These are phyloP conservation scores for Salinomyces thailandicus DNA, from an alignment of 2,329 filamentous ascomycete genomes.

Conservation along the genomic window DNA sequence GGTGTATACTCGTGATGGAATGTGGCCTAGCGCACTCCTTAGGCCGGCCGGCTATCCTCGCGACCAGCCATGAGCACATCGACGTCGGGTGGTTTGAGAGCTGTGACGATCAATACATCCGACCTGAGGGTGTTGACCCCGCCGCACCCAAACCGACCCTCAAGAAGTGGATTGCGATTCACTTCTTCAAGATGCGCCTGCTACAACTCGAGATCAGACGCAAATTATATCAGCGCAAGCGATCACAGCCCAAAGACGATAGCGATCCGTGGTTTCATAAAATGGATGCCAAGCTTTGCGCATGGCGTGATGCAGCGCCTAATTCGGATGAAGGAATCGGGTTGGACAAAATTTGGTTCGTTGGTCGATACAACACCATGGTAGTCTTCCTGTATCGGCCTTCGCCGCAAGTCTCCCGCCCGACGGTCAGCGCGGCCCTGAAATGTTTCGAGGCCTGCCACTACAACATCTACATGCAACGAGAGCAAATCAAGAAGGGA, in stretches of 20 bases:
- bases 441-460: conserved; percentile 75
- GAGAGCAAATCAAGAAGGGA: conserved; percentile 64
- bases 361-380: conserved; percentile 72
- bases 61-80: conserved; percentile 69
- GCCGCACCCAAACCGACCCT: conserved; percentile 56
- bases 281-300: conserved; percentile 67
- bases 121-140: conserved; percentile 59
- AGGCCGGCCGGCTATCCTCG: conserved; percentile 76
- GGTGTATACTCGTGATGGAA: conserved; percentile 83
- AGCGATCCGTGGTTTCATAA: conserved; percentile 75
- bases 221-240: conserved; percentile 75
- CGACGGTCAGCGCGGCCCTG: conserved; percentile 64
- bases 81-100: conserved; percentile 77
- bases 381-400: conserved; percentile 79
- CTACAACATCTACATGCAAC: conserved; percentile 71
- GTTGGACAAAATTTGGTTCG: conserved; percentile 59
- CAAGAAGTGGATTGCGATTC: conserved; percentile 80
- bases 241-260: conserved; percentile 64
- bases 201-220: conserved; percentile 80
- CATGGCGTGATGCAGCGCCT: conserved; percentile 70
- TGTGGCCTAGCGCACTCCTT: conserved; percentile 78
- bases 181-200: conserved; percentile 86
- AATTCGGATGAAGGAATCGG: conserved; percentile 56
- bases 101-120: conserved; percentile 76
- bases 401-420: conserved; percentile 82